Evolutionary conservation across 352 stramenopile genomes (phyloP).

Genomic region (Saprolegnia parasitica): DNA sequence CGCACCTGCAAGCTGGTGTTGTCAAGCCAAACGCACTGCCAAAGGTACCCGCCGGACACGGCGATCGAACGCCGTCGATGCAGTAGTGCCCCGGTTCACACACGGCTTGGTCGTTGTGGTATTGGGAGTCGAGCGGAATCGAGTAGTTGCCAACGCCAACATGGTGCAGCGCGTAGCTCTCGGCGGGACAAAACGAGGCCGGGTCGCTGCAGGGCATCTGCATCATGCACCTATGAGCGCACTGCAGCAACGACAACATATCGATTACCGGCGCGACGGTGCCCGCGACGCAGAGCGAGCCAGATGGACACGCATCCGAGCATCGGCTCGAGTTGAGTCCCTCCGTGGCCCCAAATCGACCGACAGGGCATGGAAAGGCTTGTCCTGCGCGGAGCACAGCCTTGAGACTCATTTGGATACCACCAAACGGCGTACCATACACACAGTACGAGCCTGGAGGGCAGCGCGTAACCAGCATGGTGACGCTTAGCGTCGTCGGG

Average conservation of each 20-base stretch:
- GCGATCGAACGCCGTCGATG: slow-evolving; percentile 7
- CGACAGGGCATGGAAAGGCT: slow-evolving; percentile 3
- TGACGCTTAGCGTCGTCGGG: not conserved
- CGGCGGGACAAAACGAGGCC: slow-evolving; percentile 30
- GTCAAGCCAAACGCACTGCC: slow-evolving; percentile 19
- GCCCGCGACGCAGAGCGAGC: slow-evolving; percentile 27
- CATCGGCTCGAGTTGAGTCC: not conserved
- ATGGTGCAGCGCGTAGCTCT: slow-evolving; percentile 1
- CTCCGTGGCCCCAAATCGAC: not conserved
- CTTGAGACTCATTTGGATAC: not conserved
- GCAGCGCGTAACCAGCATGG: not conserved
- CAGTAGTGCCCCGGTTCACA: slow-evolving; percentile 41
- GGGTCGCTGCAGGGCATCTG: slow-evolving; percentile 22
- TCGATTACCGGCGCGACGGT: not conserved
- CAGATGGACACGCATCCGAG: slow-evolving; percentile 9
- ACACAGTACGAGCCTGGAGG: slow-evolving; percentile 23
- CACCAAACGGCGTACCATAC: slow-evolving; percentile 1
- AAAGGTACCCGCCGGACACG: slow-evolving; percentile 27
- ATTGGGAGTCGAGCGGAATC: not conserved
- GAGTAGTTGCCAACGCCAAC: slow-evolving; percentile 32
- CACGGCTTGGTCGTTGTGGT: slow-evolving; percentile 21
- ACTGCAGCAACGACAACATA: not conserved
- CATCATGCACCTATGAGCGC: not conserved
- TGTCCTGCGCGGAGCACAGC: not conserved
- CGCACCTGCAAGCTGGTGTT: slow-evolving; percentile 21